Evolutionary conservation across 148 eudicot genomes (phyloP).

Genomic region (Dysphania ambrosioides): DNA sequence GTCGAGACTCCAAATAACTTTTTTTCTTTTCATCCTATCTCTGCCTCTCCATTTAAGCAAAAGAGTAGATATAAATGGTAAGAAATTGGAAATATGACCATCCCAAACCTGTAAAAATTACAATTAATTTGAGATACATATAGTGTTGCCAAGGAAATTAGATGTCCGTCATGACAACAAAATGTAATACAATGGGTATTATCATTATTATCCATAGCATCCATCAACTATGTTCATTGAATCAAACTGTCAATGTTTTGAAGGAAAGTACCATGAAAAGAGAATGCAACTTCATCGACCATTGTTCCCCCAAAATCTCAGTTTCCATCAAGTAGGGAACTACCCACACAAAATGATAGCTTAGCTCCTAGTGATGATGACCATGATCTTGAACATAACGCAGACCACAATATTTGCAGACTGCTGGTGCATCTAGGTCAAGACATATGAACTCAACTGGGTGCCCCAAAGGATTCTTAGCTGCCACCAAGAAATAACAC

Average conservation of each 20-base stretch:
- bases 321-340: slow-evolving; percentile 1
- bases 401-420: slow-evolving; percentile 97
- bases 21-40: too few relatives aligned
- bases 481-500: slow-evolving; percentile 40
- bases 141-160: too few relatives aligned
- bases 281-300: neutral
- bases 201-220: slow-evolving; percentile 1
- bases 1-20: too few relatives aligned
- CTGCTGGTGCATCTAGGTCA: slow-evolving; percentile 70
- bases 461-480: slow-evolving; percentile 79
- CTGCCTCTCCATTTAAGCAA: too few relatives aligned
- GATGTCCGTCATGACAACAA: too few relatives aligned
- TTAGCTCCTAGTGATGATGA: slow-evolving; percentile 44
- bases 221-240: slow-evolving; percentile 10
- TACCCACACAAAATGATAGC: neutral
- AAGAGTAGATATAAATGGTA: too few relatives aligned
- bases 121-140: too few relatives aligned
- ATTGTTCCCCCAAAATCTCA: neutral
- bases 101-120: too few relatives aligned
- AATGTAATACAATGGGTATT: too few relatives aligned
- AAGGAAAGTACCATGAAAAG: neutral
- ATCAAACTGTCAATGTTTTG: neutral
- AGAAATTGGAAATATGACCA: too few relatives aligned
- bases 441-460: slow-evolving; percentile 96
- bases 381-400: slow-evolving; percentile 85